These are phyloP conservation scores for Dictyostelium intermedium DNA, from an alignment of 78 protist genomes.

Conservation along the genomic window DNA sequence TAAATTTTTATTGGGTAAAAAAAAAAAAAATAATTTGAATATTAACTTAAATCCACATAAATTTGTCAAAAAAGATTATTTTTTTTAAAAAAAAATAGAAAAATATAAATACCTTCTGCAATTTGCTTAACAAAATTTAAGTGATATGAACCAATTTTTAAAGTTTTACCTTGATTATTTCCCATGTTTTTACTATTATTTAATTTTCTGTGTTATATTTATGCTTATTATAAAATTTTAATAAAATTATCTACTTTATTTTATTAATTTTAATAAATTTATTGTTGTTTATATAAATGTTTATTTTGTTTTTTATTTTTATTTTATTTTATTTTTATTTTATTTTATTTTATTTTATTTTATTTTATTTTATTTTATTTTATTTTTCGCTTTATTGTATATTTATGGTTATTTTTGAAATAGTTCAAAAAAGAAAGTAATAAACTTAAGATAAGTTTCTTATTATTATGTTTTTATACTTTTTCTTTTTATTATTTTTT, in stretches of 20 bases:
- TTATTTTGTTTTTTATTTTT: too few species aligned
- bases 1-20: not conserved
- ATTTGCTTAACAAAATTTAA: conserved; percentile 60
- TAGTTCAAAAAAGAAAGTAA: not conserved
- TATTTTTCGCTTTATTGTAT: not conserved
- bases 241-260: too few species aligned
- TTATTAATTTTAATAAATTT: not conserved
- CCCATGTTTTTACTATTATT: conserved; percentile 22
- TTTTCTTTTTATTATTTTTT: not conserved
- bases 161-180: conserved; percentile 36
- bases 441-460: not conserved
- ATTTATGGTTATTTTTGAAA: not conserved
- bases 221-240: not conserved
- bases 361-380: too few species aligned
- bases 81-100: not conserved
- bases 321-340: too few species aligned
- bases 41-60: not conserved
- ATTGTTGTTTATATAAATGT: too few species aligned
- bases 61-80: not conserved
- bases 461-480: not conserved
- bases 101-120: conserved; percentile 55
- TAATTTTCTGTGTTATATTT: not conserved
- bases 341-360: not conserved
- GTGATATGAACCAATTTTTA: conserved; percentile 55
- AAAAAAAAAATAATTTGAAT: not conserved